Evolutionary conservation across 345 rosid genomes (phyloP).

Genomic region (Xanthoceras sorbifolium): DNA sequence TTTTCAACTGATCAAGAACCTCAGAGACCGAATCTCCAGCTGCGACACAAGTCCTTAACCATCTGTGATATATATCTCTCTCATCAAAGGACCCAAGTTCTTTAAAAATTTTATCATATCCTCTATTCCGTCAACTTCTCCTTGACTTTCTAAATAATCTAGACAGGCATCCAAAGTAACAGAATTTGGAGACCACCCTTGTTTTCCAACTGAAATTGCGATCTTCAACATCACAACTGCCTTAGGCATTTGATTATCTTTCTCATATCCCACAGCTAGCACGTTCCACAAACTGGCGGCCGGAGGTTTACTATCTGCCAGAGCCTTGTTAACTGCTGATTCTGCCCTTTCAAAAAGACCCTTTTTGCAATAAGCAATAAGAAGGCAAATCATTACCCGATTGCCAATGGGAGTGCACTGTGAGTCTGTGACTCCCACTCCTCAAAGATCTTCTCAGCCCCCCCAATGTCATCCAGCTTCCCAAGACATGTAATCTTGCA

Average conservation of each 20-base stretch:
- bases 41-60: slow-evolving; percentile 22
- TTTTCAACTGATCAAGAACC: slow-evolving; percentile 25
- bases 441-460: slow-evolving; percentile 35
- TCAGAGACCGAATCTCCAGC: slow-evolving; percentile 22
- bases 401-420: slow-evolving; percentile 19
- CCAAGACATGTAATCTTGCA: slow-evolving; percentile 25
- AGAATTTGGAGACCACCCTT: slow-evolving; percentile 24
- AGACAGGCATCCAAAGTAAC: slow-evolving; percentile 23
- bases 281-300: slow-evolving; percentile 28
- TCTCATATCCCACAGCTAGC: slow-evolving; percentile 24
- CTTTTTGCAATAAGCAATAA: slow-evolving; percentile 27
- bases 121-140: slow-evolving; percentile 25
- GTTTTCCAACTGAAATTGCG: slow-evolving; percentile 14
- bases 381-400: slow-evolving; percentile 24
- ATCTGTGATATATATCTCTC: slow-evolving; percentile 24
- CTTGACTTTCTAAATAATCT: slow-evolving; percentile 31
- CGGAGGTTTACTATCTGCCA: slow-evolving; percentile 13
- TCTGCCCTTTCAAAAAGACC: slow-evolving; percentile 35
- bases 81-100: slow-evolving; percentile 14
- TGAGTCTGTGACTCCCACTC: slow-evolving; percentile 31
- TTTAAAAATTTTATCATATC: slow-evolving; percentile 20
- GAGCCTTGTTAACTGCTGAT: slow-evolving; percentile 23
- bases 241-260: slow-evolving; percentile 26
- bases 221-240: slow-evolving; percentile 36
- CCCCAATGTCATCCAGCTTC: slow-evolving; percentile 35